Percentiles rank a stretch among this genome's conserved stretches.
Conservation (phyloP, 1,284 basidiomycete species). For the Fomitopsis palustris region DNA sequence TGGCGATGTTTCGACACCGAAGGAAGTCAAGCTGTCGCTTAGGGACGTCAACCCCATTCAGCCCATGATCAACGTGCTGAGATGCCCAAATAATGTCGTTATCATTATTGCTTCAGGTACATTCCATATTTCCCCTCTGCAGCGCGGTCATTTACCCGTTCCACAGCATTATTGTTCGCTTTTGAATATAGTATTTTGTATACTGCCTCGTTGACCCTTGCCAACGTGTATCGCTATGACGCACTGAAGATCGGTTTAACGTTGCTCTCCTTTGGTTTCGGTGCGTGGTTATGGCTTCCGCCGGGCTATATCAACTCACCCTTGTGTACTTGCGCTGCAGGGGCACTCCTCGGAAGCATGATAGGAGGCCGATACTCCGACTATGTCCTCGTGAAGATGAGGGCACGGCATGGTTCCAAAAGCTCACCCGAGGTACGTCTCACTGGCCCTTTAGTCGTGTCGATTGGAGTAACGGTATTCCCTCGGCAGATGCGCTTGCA, state of each 20-base stretch:
- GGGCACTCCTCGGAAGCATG: slow-evolving; percentile 66
- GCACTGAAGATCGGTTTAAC: slow-evolving; percentile 73
- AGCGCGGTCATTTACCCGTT: background rate
- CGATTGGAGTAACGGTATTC: background rate
- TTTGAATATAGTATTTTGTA: slow-evolving; percentile 69
- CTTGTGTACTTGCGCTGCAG: slow-evolving; percentile 26
- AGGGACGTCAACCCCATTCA: slow-evolving; percentile 72
- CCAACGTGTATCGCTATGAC: slow-evolving; percentile 60
- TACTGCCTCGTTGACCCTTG: slow-evolving; percentile 69
- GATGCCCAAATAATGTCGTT: slow-evolving; percentile 61
- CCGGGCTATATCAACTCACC: background rate
- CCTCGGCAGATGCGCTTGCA: slow-evolving; percentile 63
- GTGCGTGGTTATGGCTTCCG: slow-evolving; percentile 30
- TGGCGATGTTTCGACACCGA: slow-evolving; percentile 7
- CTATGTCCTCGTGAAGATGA: slow-evolving; percentile 51
- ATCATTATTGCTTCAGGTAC: slow-evolving; percentile 70
- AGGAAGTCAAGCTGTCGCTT: slow-evolving; percentile 53
- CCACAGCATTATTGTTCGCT: slow-evolving; percentile 61
- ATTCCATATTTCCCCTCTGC: slow-evolving; percentile 14
- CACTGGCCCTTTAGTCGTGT: background rate
- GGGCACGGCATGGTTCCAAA: slow-evolving; percentile 55
- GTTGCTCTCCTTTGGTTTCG: slow-evolving; percentile 69
- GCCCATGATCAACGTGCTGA: slow-evolving; percentile 56
- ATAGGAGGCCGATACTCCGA: slow-evolving; percentile 81
- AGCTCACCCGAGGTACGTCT: slow-evolving; percentile 60